phyloP scores from a whole-genome alignment of 2,329 filamentous ascomycete species.

The Geosmithia morbida region DNA sequence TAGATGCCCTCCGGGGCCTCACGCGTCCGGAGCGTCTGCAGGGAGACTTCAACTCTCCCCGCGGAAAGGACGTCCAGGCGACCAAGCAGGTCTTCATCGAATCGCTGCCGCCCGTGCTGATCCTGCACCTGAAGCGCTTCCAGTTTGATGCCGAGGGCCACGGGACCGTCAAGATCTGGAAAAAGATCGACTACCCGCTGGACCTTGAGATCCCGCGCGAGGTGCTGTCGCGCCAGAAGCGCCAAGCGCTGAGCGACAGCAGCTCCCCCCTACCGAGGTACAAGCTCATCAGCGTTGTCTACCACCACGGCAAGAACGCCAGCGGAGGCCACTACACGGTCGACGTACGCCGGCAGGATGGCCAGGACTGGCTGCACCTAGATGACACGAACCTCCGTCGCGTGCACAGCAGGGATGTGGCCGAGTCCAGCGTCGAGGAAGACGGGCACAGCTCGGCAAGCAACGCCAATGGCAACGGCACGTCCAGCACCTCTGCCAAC shows the following conservation, averaged over 20 bases:
- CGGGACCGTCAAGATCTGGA: constrained; percentile 95
- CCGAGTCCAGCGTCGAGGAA: constrained; percentile 71
- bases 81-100: constrained; percentile 96
- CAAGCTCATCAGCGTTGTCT: constrained; percentile 77
- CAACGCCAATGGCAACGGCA: constrained; percentile 8
- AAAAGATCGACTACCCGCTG: constrained; percentile 88
- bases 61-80: constrained; percentile 61
- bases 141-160: constrained; percentile 72
- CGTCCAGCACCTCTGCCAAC: constrained; percentile 37
- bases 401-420: constrained; percentile 77
- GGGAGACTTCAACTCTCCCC: constrained; percentile 68
- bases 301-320: constrained; percentile 95
- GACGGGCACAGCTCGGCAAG: constrained; percentile 44
- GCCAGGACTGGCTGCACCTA: constrained; percentile 88
- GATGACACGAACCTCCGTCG: constrained; percentile 86
- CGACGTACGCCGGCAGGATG: constrained; percentile 89
- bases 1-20: constrained; percentile 76
- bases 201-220: constrained; percentile 90
- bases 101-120: constrained; percentile 76
- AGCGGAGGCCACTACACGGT: constrained; percentile 95
- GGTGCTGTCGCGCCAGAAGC: constrained; percentile 64
- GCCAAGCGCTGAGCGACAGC: constrained; percentile 46
- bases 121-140: constrained; percentile 93
- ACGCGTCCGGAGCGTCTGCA: constrained; percentile 75
- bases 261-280: constrained; percentile 57